Percentiles rank a stretch among this genome's conserved stretches.
Conservation (phyloP, 768 basidiomycete species). For the Auricularia cornea region DNA sequence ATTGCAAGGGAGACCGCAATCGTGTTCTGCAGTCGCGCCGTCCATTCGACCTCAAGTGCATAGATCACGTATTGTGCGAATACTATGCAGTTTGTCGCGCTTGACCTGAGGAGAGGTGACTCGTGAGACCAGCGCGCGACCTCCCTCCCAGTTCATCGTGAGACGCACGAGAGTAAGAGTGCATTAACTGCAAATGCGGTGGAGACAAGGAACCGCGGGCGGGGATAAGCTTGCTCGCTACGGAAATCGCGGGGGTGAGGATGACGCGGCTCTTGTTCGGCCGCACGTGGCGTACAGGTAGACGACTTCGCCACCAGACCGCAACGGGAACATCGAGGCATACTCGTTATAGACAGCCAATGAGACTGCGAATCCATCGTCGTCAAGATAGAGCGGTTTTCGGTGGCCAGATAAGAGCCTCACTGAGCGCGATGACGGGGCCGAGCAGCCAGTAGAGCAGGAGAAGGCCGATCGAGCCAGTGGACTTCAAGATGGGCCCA, state of each 20-base stretch:
- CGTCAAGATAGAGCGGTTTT: background rate
- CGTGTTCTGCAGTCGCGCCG: slow-evolving; percentile 12
- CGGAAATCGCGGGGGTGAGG: background rate
- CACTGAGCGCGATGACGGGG: slow-evolving; percentile 3
- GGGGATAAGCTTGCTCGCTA: background rate
- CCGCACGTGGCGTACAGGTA: background rate
- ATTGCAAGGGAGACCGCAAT: slow-evolving; percentile 17
- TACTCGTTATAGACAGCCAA: slow-evolving; percentile 8
- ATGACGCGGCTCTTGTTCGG: background rate
- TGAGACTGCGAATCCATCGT: background rate
- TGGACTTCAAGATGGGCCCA: slow-evolving; percentile 4
- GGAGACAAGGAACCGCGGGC: background rate
- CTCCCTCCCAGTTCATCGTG: background rate
- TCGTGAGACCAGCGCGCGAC: too few relatives aligned
- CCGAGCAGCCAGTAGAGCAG: slow-evolving; percentile 8
- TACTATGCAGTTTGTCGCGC: slow-evolving; percentile 17
- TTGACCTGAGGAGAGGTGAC: background rate
- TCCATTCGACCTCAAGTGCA: slow-evolving; percentile 13
- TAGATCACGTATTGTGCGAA: slow-evolving; percentile 20
- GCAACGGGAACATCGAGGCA: slow-evolving; percentile 7
- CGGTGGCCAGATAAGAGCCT: background rate
- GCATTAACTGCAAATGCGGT: background rate
- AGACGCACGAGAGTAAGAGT: background rate
- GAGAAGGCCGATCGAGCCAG: slow-evolving; percentile 7
- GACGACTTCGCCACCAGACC: slow-evolving; percentile 7